These are phyloP conservation scores for Dioszegia hungarica DNA, from an alignment of 768 basidiomycete species.

Conservation along the genomic window DNA sequence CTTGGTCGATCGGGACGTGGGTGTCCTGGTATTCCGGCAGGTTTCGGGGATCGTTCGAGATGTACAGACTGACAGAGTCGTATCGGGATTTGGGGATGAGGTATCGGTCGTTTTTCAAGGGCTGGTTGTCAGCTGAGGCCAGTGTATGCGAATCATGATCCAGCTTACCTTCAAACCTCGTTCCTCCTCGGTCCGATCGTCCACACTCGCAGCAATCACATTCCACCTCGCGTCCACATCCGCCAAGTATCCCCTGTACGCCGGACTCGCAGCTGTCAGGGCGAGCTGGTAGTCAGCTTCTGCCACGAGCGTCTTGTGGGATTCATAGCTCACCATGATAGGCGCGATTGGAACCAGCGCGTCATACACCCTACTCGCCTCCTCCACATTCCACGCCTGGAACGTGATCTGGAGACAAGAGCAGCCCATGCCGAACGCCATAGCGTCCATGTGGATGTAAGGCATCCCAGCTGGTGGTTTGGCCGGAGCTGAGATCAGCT, in stretches of 20 bases:
- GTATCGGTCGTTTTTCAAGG: slow-evolving; percentile 67
- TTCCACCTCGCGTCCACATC: slow-evolving; percentile 99
- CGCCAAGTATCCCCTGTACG: slow-evolving; percentile 88
- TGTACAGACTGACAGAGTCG: slow-evolving; percentile 89
- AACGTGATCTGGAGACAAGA: slow-evolving; percentile 97
- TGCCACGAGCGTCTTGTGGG: neutral
- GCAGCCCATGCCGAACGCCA: slow-evolving; percentile 99
- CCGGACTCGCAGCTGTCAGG: slow-evolving; percentile 86
- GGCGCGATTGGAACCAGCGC: slow-evolving; percentile 92
- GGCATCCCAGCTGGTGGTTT: slow-evolving; percentile 15
- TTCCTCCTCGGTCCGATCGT: slow-evolving; percentile 93
- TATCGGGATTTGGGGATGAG: slow-evolving; percentile 94
- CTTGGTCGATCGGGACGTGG: slow-evolving; percentile 68
- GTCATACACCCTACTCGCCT: slow-evolving; percentile 91
- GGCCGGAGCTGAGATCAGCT: slow-evolving; percentile 10
- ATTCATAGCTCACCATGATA: slow-evolving; percentile 65
- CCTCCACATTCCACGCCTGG: slow-evolving; percentile 88
- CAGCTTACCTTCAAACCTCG: slow-evolving; percentile 69
- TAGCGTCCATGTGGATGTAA: slow-evolving; percentile 97
- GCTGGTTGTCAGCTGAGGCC: slow-evolving; percentile 53
- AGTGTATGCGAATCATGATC: neutral
- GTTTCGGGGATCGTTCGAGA: slow-evolving; percentile 80
- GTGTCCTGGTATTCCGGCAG: slow-evolving; percentile 93
- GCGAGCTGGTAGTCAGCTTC: slow-evolving; percentile 61
- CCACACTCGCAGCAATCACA: slow-evolving; percentile 96